Evolutionary conservation across 805 yeast genomes (phyloP), one percentile per base, ranked within the genome.

Genomic region (Candida ascalaphidarum): DNA sequence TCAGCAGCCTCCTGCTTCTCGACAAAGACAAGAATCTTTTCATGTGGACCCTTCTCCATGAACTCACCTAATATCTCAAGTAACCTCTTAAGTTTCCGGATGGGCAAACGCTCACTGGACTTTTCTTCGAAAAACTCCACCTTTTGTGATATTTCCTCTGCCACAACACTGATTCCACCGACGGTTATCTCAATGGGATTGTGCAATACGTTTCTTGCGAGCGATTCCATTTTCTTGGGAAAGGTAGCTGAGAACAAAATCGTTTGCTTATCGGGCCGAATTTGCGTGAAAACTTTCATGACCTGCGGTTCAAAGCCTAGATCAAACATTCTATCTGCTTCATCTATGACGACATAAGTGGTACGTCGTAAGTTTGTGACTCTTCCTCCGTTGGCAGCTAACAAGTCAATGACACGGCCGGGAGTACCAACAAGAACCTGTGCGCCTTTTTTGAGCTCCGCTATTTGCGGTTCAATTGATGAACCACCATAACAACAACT

Each of bases 231-330:
- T 34, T 78, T 78, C 5, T 69, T 59, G 0, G 96, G 95, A 41
- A 92, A 86, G 0, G 98, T 92, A 0, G 98, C 98, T 8, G 96
- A 85, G 48, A 89, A 92, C 15, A 92, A 55, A 3, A 88, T 89
- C 11, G 92, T 81, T 46, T 89, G 97, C 27, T 81, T 64, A 47
- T 88, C 96, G 0, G 92, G 92, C 27, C 96, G 64, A 3, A 84
- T 66, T 21, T 81, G 80, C 11, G 71, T 64, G 47, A 86, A 64
- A 14, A 92, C 79, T 43, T 84, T 83, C 40, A 71, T 75, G 4
- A 92, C 85, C 48, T 92, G 98, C 0, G 98, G 97, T 43, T 85
- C 97, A 55, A 92, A 92, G 1, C 98, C 98, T 70, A 92, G 62
- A 51, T 92, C 98, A 58, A 89, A 89, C 81, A 92, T 77, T 37